These are phyloP conservation scores for Suaeda aralocaspica DNA, from an alignment of 148 eudicot genomes.

Conservation along the genomic window DNA sequence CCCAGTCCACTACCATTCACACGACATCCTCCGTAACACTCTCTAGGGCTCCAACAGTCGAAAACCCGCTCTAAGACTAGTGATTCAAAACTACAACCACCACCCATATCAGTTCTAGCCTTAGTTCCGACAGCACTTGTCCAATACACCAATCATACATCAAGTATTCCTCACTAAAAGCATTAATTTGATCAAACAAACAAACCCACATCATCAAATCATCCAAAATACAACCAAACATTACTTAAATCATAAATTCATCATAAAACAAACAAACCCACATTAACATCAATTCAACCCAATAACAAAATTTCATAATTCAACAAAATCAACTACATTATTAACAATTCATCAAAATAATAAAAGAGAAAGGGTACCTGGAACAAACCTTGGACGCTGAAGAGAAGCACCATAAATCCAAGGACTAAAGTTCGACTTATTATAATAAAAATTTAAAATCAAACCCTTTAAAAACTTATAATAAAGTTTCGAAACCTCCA, in stretches of 20 bases:
- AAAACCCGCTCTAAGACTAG: too few species aligned
- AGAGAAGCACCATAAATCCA: conserved; percentile 77
- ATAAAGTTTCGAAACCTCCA: conserved; percentile 76
- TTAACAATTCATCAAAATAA: background rate
- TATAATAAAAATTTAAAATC: conserved; percentile 60
- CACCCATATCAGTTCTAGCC: background rate
- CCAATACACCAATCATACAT: too few species aligned
- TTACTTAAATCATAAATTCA: background rate
- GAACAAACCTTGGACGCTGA: conserved; percentile 96
- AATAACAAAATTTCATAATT: background rate
- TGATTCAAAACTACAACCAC: background rate
- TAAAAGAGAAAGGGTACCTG: conserved; percentile 49
- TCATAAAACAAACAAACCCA: background rate
- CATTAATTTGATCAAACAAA: background rate
- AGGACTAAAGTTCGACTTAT: conserved; percentile 61
- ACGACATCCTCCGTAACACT: background rate
- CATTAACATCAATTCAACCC: background rate
- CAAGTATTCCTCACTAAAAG: background rate
- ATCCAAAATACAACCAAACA: background rate
- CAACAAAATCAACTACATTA: background rate
- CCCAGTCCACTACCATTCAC: background rate
- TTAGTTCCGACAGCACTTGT: too few species aligned
- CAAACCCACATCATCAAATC: conserved; percentile 1
- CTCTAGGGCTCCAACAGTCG: background rate
- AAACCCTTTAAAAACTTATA: conserved; percentile 58